A percentile compares a stretch with the other conserved stretches of the same genome.
Conservation (phyloP, 441 rosid species). For the Mallotus repandus region DNA sequence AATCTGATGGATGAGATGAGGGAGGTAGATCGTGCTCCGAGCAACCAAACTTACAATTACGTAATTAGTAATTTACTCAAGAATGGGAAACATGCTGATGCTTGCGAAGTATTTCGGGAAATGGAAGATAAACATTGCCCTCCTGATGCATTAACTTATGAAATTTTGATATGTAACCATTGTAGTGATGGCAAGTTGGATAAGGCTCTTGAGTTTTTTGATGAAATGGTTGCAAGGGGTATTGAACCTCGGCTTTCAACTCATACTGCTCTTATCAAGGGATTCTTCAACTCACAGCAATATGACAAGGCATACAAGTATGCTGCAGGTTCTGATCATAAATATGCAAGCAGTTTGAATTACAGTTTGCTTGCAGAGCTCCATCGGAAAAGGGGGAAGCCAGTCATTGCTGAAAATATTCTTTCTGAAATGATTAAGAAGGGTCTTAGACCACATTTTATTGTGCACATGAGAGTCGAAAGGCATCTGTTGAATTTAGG, state of each 20-base stretch:
- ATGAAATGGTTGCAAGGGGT: slow-evolving; percentile 29
- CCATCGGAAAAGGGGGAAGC: slow-evolving; percentile 38
- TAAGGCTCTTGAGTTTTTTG: slow-evolving; percentile 28
- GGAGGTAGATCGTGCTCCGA: slow-evolving; percentile 31
- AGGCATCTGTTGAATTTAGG: slow-evolving; percentile 36
- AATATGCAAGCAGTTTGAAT: slow-evolving; percentile 29
- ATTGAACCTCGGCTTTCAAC: slow-evolving; percentile 48
- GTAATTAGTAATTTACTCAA: slow-evolving; percentile 41
- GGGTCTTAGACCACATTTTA: slow-evolving; percentile 45
- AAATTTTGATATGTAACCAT: slow-evolving; percentile 39
- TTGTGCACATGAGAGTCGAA: slow-evolving; percentile 33
- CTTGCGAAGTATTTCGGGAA: slow-evolving; percentile 31
- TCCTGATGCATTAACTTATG: slow-evolving; percentile 54
- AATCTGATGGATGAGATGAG: slow-evolving; percentile 43
- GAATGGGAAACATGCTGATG: slow-evolving; percentile 30
- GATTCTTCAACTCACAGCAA: slow-evolving; percentile 30
- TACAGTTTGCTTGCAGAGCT: slow-evolving; percentile 53
- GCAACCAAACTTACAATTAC: slow-evolving; percentile 33
- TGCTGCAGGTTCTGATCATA: slow-evolving; percentile 31
- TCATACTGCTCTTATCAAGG: slow-evolving; percentile 46
- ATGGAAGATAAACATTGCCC: slow-evolving; percentile 41
- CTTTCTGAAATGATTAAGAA: slow-evolving; percentile 51
- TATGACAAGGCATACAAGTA: slow-evolving; percentile 44
- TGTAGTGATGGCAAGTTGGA: slow-evolving; percentile 34
- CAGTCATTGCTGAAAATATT: slow-evolving; percentile 34